These are phyloP conservation scores for Dendrocalamus latiflorus DNA, from an alignment of 202 grass and related monocot species.

Conservation along the genomic window DNA sequence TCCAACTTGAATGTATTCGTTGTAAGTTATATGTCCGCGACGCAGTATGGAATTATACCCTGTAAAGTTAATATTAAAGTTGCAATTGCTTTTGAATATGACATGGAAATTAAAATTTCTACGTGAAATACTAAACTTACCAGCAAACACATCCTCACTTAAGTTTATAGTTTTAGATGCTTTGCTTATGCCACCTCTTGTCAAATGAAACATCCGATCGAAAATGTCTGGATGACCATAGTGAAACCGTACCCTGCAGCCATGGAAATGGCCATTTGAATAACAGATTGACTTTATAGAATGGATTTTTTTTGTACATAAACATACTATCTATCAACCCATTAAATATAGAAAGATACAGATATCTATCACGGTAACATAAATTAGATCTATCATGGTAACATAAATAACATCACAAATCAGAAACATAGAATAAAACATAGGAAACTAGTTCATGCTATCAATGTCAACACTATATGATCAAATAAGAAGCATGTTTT, in stretches of 20 bases:
- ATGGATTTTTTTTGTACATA: no score
- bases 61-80: slow-evolving; percentile 32
- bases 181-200: slow-evolving; percentile 30
- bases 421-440: not conserved
- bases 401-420: not conserved
- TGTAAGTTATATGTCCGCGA: slow-evolving; percentile 75
- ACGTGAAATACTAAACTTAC: no score
- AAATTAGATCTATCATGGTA: no score
- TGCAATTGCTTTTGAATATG: slow-evolving; percentile 10
- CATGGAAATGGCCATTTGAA: no score
- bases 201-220: slow-evolving; percentile 87
- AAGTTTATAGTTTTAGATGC: slow-evolving; percentile 98
- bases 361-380: not conserved
- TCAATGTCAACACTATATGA: not conserved
- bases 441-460: not conserved
- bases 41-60: slow-evolving; percentile 91
- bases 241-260: no score
- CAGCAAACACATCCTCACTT: no score
- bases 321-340: no score
- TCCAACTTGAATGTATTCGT: no score
- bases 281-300: no score
- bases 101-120: no score
- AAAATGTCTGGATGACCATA: slow-evolving; percentile 86
- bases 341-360: slow-evolving; percentile 5
- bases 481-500: slow-evolving; percentile 16